Evolutionary conservation across 1,284 basidiomycete species (phyloP).

Genomic region (Leccinum griseonigrum): DNA sequence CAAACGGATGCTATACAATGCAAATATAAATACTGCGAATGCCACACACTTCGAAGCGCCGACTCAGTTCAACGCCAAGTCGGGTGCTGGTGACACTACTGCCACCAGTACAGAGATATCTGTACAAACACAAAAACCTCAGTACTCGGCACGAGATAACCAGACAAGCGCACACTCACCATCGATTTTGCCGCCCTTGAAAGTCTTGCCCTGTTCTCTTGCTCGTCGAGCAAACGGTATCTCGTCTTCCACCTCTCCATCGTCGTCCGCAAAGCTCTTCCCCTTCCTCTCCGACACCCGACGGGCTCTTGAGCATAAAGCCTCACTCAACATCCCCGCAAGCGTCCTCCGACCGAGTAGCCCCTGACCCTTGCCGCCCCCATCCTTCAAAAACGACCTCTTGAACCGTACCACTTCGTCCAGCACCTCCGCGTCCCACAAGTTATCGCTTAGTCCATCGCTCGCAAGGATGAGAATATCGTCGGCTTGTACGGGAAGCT

Average conservation of each 20-base stretch:
- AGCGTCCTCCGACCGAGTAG: constrained; percentile 52
- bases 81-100: constrained; percentile 49
- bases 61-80: constrained; percentile 18
- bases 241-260: constrained; percentile 44
- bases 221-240: constrained; percentile 70
- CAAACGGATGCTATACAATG: constrained; percentile 25
- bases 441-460: constrained; percentile 91
- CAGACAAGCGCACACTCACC: constrained; percentile 43
- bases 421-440: constrained; percentile 93
- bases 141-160: not conserved
- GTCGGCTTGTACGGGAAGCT: constrained; percentile 77
- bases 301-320: constrained; percentile 67
- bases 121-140: constrained; percentile 24
- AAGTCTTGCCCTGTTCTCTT: constrained; percentile 57
- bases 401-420: constrained; percentile 81
- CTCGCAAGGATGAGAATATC: constrained; percentile 90
- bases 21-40: constrained; percentile 12
- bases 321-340: constrained; percentile 67
- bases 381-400: constrained; percentile 36
- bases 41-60: not conserved
- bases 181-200: constrained; percentile 74
- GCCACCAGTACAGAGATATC: constrained; percentile 68
- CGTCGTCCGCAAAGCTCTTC: constrained; percentile 18
- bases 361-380: constrained; percentile 19
- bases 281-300: constrained; percentile 50